Conservation (phyloP, 176 grass and related monocot genomes). For the Dendrocalamus sinicus region DNA sequence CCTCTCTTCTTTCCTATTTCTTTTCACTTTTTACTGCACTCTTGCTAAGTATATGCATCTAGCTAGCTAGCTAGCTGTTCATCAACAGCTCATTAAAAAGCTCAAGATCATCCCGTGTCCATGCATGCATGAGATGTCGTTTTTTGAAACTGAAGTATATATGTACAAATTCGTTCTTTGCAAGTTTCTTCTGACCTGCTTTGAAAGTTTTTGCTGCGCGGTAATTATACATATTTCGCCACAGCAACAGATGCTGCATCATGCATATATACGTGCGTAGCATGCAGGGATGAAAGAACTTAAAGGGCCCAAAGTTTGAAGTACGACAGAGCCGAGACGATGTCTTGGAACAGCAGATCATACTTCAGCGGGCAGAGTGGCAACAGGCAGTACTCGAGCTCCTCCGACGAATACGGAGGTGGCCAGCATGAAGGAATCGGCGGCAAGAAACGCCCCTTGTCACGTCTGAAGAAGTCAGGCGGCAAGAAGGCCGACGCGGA, state of each 20-base stretch:
- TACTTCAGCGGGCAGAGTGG: conserved; percentile 7
- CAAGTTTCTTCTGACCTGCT: neutral
- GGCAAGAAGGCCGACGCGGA: neutral
- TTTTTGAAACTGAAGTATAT: neutral
- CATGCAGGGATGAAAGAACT: neutral
- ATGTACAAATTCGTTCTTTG: neutral
- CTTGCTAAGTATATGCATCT: neutral
- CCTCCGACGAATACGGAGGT: neutral
- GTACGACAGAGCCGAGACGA: neutral
- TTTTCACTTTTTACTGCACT: conserved; percentile 35
- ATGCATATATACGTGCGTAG: neutral
- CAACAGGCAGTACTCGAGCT: neutral
- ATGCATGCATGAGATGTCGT: neutral
- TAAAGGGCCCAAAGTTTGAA: neutral
- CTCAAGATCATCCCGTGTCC: neutral
- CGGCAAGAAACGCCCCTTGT: conserved; percentile 18
- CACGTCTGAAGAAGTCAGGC: conserved; percentile 38
- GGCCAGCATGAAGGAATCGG: neutral
- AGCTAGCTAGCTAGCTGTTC: neutral
- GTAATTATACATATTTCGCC: neutral
- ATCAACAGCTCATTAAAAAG: neutral
- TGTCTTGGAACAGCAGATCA: conserved; percentile 4
- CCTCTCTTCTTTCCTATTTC: neutral
- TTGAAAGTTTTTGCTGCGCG: neutral
- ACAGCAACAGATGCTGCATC: neutral